Base-by-base conservation (phyloP, 306 rosid species). In the Senna tora region DNA sequence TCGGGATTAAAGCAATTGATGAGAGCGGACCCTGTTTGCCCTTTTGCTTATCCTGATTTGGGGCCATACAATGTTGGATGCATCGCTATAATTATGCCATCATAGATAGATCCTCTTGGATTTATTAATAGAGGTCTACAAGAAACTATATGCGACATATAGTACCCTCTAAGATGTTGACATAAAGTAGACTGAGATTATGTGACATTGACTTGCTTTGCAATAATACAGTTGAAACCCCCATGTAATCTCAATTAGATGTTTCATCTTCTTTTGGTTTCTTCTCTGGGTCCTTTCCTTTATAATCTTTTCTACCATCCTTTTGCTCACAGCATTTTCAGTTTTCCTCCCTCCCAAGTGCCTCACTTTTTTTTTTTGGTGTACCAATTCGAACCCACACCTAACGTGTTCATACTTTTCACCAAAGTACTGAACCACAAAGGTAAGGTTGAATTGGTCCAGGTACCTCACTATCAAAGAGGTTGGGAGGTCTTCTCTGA, bases 181-280 rank as follows among this genome's bases (percentile, higher is more conserved):
- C 89, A 72, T 84, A 83, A 86, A 83, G 93, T 51, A 52, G 80
- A 76, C 75, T 50, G 71, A 74, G 80, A 81, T 87, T 69, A 73
- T 75, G 65, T 82, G 83, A 88, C 77, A 72, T 60, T 64, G 81
- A 77, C 78, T 69, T 74, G 54, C 13, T 71, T 74, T 64, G 73
- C 62, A 21, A 46, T 53, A 51, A 59, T 64, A 9, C 17, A 65
- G 49, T 13, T 39, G 61, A 47, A 72, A 65, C 28, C 28, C 80
- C 74, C 80, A 75, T 74, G 62, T 57, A 70, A 75, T 54, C 64
- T 13, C 49, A 36, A 36, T 53, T 39, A 55, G 52, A 47, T 51
- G 69, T 57, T 60, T 62, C 78, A 43, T 38, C 76, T 67, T 59
- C 83, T 85, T 80, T 82, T 57, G 69, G 84, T 30, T 72, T 67